Base-by-base conservation (phyloP, 2,329 filamentous ascomycete species). In the Diaporthe ampelina region DNA sequence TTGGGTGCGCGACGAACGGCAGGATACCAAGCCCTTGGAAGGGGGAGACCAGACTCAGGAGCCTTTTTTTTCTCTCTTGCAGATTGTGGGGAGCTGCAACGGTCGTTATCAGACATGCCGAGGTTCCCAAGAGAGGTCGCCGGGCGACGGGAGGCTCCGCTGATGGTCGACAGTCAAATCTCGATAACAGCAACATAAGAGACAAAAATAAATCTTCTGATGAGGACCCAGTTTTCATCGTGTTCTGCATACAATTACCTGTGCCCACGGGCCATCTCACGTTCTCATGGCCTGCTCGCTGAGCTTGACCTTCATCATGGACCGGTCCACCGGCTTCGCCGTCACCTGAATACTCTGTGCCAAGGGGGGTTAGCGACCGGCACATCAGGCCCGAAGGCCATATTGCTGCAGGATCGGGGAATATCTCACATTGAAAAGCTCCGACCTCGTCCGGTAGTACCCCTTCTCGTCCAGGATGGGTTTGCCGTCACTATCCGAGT, bases 401-500 rank as follows among this genome's bases (percentile, higher is more conserved):
- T 32, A 7, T 19, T 5, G 3, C 40, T 15, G 58, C 24, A 29
- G 9, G 37, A 32, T 4, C 24, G 1, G 6, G 13, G 29, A 24
- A 24, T 15, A 54, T 78, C 80, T 79, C 54, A 81, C 80, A 48
- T 78, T 81, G 72, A 80, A 81, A 26, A 81, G 21, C 57, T 76
- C 74, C 19, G 77, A 75, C 73, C 79, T 79, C 32, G 77, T 77
- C 74, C 76, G 75, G 71, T 78, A 80, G 43, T 78, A 77, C 9
- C 79, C 78, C 68, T 78, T 78, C 0, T 77, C 77, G 61, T 79
- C 74, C 61, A 78, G 3, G 10, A 77, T 56, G 13, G 75, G 76
- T 65, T 43, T 24, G 5, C 78, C 80, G 40, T 77, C 75, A 59
- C 74, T 77, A 24, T 81, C 78, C 54, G 77, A 52, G 10, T 77